Evolutionary conservation across 1,284 basidiomycete species (phyloP).

Genomic region (Malassezia furfur): DNA sequence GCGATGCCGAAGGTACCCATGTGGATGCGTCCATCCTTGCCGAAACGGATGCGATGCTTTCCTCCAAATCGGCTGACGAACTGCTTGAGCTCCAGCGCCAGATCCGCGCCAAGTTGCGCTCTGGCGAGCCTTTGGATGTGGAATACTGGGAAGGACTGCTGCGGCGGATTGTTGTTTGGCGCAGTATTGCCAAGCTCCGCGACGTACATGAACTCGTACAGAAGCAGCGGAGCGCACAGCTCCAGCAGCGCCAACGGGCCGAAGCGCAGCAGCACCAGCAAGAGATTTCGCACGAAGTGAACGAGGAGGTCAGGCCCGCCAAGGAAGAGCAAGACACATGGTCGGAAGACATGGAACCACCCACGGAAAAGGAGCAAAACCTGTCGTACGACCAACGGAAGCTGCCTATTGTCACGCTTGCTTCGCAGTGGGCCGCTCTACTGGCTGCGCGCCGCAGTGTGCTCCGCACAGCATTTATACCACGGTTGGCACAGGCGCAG

Average conservation of each 20-base stretch:
- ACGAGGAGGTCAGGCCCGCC: constrained; percentile 5
- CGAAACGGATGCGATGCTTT: constrained; percentile 39
- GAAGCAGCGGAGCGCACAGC: constrained; percentile 84
- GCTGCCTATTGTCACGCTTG: constrained; percentile 20
- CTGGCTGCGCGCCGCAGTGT: constrained; percentile 27
- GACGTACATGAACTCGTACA: constrained; percentile 89
- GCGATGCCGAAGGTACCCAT: constrained; percentile 51
- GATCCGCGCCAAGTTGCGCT: constrained; percentile 75
- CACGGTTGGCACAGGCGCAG: constrained; percentile 14
- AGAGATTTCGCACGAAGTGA: constrained; percentile 65
- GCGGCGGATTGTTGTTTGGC: constrained; percentile 89
- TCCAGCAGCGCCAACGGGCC: constrained; percentile 86
- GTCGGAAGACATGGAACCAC: constrained; percentile 35
- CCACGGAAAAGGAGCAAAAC: constrained; percentile 16
- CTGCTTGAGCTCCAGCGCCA: constrained; percentile 71
- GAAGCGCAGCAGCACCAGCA: constrained; percentile 84
- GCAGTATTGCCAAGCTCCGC: constrained; percentile 90
- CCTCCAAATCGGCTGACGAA: constrained; percentile 54
- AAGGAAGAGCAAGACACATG: constrained; percentile 4
- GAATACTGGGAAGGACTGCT: constrained; percentile 95
- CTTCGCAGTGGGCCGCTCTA: constrained; percentile 23
- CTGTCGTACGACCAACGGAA: constrained; percentile 30
- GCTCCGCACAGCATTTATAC: constrained; percentile 25
- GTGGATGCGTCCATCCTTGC: constrained; percentile 34
- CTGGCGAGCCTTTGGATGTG: constrained; percentile 86